Percentiles rank a stretch among this genome's conserved stretches.
Evolutionary conservation across 78 protist genomes (phyloP).

Genomic region (Dictyostelium capitatum): DNA sequence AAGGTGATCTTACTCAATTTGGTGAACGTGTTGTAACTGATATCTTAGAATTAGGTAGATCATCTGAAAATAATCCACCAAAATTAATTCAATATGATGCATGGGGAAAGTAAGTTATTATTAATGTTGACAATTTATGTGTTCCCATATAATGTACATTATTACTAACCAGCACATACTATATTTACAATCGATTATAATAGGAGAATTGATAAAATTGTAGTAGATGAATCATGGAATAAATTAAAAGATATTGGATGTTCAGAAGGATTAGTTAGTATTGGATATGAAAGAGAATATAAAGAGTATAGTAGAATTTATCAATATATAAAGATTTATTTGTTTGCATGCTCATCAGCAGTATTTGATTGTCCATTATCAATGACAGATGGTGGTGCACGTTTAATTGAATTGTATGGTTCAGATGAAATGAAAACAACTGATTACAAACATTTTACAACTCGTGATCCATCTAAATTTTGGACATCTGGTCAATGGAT

Average conservation of each 20-base stretch:
- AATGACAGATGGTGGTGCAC: conserved; percentile 88
- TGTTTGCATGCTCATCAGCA: conserved; percentile 81
- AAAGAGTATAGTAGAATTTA: conserved; percentile 74
- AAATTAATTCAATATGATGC: conserved; percentile 66
- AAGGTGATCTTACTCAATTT: conserved; percentile 50
- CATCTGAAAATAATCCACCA: conserved; percentile 76
- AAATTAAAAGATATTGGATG: conserved; percentile 76
- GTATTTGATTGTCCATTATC: conserved; percentile 86
- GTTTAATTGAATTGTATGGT: conserved; percentile 75
- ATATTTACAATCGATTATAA: not conserved
- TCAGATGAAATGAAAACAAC: not conserved
- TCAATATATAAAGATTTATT: conserved; percentile 77
- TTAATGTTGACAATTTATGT: too few species aligned
- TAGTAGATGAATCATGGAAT: conserved; percentile 81
- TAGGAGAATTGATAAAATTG: conserved; percentile 75
- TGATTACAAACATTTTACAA: conserved; percentile 26
- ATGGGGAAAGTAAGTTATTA: conserved; percentile 73
- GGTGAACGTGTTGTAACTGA: conserved; percentile 78
- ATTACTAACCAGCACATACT: not conserved
- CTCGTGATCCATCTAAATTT: conserved; percentile 66
- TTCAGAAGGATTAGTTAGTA: conserved; percentile 72
- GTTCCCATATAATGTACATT: too few species aligned
- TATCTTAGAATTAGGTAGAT: conserved; percentile 63
- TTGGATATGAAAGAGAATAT: conserved; percentile 75
- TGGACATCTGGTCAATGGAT: conserved; percentile 89